Base-by-base conservation (phyloP, 495 filamentous ascomycete genomes). In the Evernia prunastri region DNA sequence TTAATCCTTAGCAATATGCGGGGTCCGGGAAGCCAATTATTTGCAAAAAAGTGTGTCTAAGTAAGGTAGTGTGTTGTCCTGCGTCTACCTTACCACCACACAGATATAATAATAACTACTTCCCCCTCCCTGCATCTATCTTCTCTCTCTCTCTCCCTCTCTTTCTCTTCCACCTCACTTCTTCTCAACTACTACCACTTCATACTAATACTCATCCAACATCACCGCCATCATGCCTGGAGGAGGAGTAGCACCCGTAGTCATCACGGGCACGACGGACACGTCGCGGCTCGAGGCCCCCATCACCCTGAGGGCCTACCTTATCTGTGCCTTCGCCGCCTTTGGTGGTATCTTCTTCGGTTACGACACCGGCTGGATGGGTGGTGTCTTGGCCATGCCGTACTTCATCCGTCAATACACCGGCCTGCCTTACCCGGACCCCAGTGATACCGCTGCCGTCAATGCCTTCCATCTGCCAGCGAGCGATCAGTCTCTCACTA, bases 311-410 rank as follows among this genome's bases (percentile, higher is more conserved):
- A 84, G 82, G 77, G 85, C 86, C 39, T 85, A 85, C 73, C 63
- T 85, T 20, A 82, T 85, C 75, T 85, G 82, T 69, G 82, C 79
- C 63, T 85, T 85, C 63, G 81, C 82, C 29, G 76, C 82, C 53
- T 84, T 84, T 68, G 82, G 82, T 72, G 82, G 82, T 73, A 82
- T 84, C 69, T 82, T 81, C 75, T 82, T 82, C 58, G 80, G 80
- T 45, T 79, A 75, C 67, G 79, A 82, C 65, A 78, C 79, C n/a
- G 81, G 81, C 60, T 82, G 81, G 68, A 84, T 84, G 70, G 72
- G 69, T 66, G 81, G 81, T 69, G 81, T 84, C 59, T 69, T 82
- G 56, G 79, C 71, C 54, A 82, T 85, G 79, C 68, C 75, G 35
- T 80, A 79, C 70, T 82, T 79, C 72, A 80, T 77, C 63, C 60